Evolutionary conservation across 1,284 basidiomycete species (phyloP), one percentile per base, ranked within the genome.

Genomic region (Ganoderma sinense): DNA sequence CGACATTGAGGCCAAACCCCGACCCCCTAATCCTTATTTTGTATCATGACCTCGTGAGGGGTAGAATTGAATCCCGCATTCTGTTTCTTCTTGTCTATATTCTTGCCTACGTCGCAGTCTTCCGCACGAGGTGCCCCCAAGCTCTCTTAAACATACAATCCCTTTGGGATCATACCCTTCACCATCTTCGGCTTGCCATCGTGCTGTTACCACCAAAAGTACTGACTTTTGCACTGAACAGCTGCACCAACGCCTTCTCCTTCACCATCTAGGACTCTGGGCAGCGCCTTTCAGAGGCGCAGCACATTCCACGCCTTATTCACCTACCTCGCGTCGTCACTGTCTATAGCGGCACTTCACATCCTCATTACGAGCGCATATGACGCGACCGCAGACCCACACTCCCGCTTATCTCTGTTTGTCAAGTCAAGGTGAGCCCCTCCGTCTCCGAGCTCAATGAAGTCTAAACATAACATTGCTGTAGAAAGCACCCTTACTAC

Each of bases 401-500:
- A 87, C 70, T 79, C 84, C 13, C 83, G 78, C 60, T 75, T 92
- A 7, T 77, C 80, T 2, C 29, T 91, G 0, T 92, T 92, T 70
- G 87, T 91, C 18, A 90, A 88, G 69, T 92, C 91, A 60, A 89
- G 82, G 91, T 91, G 69, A 58, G 84, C 79, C 53, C 65, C 61
- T 36, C 29, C 10, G 23, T 55, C 29, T 31, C 31, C 6, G 11
- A 13, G 23, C 66, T 31, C 18, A 48, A 55, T 20, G 7, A 41
- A 23, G 2, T 40, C 45, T 23, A 14, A 45, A 29, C 71, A 11
- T 55, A 4, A 4, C n/a, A n/a, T n/a, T n/a, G 1, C 33, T 18
- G 2, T 13, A 93, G 91, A 75, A 91, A 90, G 77, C 89, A 93
- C 72, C 90, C 91, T 1, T 87, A 88, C 74, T 90, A 91, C 76